A percentile compares a stretch with the other conserved stretches of the same genome.
phyloP scores from a whole-genome alignment of 352 stramenopile genomes.

The Pythium myriotylum region DNA sequence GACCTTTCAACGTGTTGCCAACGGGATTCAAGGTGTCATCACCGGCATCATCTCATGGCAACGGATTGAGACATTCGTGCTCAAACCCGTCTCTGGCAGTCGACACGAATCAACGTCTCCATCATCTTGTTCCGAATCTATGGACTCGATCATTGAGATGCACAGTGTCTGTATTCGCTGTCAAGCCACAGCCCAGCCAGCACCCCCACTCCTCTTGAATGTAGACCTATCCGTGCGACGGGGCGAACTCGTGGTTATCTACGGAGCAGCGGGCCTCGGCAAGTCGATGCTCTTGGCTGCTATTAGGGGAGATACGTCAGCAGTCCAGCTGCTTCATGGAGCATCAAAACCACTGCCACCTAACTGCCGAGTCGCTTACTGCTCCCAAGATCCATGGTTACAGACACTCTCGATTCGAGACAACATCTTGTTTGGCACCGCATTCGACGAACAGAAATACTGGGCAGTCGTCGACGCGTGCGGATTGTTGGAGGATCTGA shows the following conservation, averaged over 20 bases:
- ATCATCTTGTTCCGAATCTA: not conserved
- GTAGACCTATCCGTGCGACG: not conserved
- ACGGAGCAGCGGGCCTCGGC: slow-evolving; percentile 2
- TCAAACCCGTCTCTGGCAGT: too few species aligned
- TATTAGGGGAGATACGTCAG: not conserved
- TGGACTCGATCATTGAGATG: not conserved
- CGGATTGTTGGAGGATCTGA: slow-evolving; percentile 76
- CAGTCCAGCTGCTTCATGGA: not conserved
- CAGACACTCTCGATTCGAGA: slow-evolving; percentile 89
- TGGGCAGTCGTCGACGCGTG: slow-evolving; percentile 54
- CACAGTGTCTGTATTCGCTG: not conserved
- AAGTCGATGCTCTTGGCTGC: slow-evolving; percentile 11
- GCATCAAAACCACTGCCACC: not conserved
- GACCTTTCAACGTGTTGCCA: too few species aligned
- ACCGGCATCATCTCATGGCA: not conserved
- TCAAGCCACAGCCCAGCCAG: not conserved
- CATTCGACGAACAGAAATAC: slow-evolving; percentile 40
- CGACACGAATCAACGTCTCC: not conserved
- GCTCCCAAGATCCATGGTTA: slow-evolving; percentile 84
- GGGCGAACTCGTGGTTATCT: slow-evolving; percentile 15
- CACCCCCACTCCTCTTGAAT: not conserved
- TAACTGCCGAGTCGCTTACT: slow-evolving; percentile 40
- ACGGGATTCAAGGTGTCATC: too few species aligned
- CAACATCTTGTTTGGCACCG: slow-evolving; percentile 91
- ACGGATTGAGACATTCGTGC: not conserved